phyloP scores from a whole-genome alignment of 768 basidiomycete species.

The Mycena maculata region DNA sequence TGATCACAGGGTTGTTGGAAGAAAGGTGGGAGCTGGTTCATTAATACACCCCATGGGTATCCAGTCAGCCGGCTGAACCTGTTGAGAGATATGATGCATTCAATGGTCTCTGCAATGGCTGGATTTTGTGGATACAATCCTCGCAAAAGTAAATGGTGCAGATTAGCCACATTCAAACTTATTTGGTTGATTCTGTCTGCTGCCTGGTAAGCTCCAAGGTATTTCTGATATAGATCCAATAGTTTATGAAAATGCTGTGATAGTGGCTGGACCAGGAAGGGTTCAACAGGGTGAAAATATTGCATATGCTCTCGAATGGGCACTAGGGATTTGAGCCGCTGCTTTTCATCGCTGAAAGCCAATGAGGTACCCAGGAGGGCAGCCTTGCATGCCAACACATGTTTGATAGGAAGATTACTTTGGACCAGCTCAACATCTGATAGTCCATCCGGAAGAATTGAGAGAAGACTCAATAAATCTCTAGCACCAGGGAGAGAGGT shows the following conservation, averaged over 20 bases:
- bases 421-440: neutral
- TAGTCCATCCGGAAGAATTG: neutral
- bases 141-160: neutral
- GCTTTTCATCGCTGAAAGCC: neutral
- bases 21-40: neutral
- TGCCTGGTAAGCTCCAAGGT: neutral
- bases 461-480: neutral
- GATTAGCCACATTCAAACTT: neutral
- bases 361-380: neutral
- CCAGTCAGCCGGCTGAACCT: neutral
- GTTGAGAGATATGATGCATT: neutral
- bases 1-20: neutral
- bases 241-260: neutral
- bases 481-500: neutral
- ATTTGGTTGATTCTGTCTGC: neutral
- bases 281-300: neutral
- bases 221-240: neutral
- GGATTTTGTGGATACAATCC: neutral
- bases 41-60: neutral
- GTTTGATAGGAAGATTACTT: neutral
- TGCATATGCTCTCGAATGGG: neutral
- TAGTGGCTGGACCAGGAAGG: neutral
- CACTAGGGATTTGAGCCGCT: neutral
- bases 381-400: neutral
- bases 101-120: conserved; percentile 2